Base-by-base conservation (phyloP, 306 rosid genomes). In the Rosa multiflora region DNA sequence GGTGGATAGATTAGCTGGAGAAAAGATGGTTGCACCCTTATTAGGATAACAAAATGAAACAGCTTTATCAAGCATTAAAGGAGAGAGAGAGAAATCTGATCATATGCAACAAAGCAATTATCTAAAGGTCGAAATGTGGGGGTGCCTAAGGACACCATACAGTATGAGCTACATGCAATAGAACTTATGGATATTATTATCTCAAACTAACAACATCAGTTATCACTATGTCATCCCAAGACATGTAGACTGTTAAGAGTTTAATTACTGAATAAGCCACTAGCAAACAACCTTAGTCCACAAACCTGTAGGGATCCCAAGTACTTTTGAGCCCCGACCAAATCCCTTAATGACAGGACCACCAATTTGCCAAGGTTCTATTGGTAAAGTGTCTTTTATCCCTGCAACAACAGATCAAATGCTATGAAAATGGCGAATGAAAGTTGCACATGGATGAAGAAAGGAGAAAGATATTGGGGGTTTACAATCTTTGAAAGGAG, bases 291-390 rank as follows among this genome's bases (percentile, higher is more conserved):
- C 49, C 46, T 21, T 46, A 3, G 23, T 70, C 67, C n/a, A 86
- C 87, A 79, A 76, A 91, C 97, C 99, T 83, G 99, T 95, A 66
- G 98, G 99, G 77, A 95, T 87, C 76, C 99, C 99, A 5, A 95
- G 98, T 13, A 90, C 89, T 87, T 92, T 95, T 37, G 99, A 95
- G 81, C 99, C 99, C 75, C 97, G 99, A 18, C 98, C 98, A 80
- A 80, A 90, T 77, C 99, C 99, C 91, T 95, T 95, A 70, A 92
- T 68, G 35, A 95, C 97, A 11, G 97, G 98, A 75, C 98, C 99
- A 48, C 98, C 90, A 74, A 95, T 86, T 79, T 79, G 62, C 97
- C 97, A 88, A 63, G 97, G 91, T 81, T 86, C 87, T 51, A 89
- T 40, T 39, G 99, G 96, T 84, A 95, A 84, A 76, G 99, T 95